A percentile compares a stretch with the other conserved stretches of the same genome.
Conservation (phyloP, 768 basidiomycete genomes). For the Podaxis sp. region DNA sequence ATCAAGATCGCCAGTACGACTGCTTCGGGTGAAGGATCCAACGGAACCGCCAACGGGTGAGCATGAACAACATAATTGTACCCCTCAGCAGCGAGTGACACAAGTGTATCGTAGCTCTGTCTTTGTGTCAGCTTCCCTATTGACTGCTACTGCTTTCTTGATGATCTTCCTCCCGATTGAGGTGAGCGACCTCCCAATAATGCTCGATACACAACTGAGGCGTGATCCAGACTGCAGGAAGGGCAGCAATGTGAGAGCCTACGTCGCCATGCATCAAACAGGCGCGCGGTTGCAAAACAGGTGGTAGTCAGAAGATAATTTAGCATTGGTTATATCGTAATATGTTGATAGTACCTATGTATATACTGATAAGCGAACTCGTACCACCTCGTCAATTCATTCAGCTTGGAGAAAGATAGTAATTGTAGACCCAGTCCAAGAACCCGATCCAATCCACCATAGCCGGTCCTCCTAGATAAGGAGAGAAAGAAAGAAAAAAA, state of each 20-base stretch:
- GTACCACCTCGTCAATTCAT: not conserved
- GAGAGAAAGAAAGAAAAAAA: not conserved
- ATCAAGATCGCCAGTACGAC: slow-evolving; percentile 48
- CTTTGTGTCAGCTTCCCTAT: slow-evolving; percentile 46
- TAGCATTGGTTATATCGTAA: not conserved
- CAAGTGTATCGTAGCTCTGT: slow-evolving; percentile 35
- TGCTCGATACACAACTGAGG: not conserved
- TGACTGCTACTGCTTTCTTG: slow-evolving; percentile 39
- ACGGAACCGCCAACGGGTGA: slow-evolving; percentile 36
- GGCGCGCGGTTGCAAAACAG: no score
- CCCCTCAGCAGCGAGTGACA: not conserved
- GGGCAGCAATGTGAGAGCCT: slow-evolving; percentile 29
- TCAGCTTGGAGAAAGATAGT: not conserved
- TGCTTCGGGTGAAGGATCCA: slow-evolving; percentile 26
- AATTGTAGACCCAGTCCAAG: not conserved
- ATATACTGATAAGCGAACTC: slow-evolving; percentile 5
- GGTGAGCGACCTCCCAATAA: slow-evolving; percentile 28
- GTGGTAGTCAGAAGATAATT: not conserved
- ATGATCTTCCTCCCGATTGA: slow-evolving; percentile 48
- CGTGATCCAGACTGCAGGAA: slow-evolving; percentile 30
- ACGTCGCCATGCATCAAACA: not conserved
- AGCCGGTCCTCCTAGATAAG: not conserved
- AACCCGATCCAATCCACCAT: not conserved
- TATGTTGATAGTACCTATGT: slow-evolving; percentile 7
- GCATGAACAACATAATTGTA: slow-evolving; percentile 1